Conservation (phyloP, 2,329 filamentous ascomycete species). For the Malbranchea cinnamomea region DNA sequence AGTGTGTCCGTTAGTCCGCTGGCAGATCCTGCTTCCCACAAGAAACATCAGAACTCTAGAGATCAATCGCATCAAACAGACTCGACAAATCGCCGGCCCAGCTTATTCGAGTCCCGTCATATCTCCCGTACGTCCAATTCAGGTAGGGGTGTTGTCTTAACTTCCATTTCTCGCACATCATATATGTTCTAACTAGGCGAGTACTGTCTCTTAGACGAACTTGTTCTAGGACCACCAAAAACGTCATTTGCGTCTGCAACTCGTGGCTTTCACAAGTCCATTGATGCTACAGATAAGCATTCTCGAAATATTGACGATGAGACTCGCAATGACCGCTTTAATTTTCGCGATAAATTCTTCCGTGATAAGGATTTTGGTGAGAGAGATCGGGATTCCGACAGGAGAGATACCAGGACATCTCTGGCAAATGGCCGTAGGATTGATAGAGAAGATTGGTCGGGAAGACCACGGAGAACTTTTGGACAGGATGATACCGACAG, state of each 20-base stretch:
- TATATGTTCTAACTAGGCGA: constrained; percentile 10
- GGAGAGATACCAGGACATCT: constrained; percentile 21
- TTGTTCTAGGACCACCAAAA: constrained; percentile 72
- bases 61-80: constrained; percentile 22
- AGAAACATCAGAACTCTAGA: constrained; percentile 22
- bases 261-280: constrained; percentile 34
- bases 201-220: constrained; percentile 47
- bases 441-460: constrained; percentile 30
- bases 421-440: constrained; percentile 21
- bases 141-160: constrained; percentile 17
- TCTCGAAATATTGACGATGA: constrained; percentile 39
- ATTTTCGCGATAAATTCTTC: constrained; percentile 37
- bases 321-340: constrained; percentile 46
- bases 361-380: constrained; percentile 18
- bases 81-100: constrained; percentile 21
- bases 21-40: constrained; percentile 27
- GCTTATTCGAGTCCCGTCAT: constrained; percentile 29
- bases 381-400: constrained; percentile 18
- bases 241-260: constrained; percentile 69
- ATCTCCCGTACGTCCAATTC: constrained; percentile 34
- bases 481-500: constrained; percentile 28
- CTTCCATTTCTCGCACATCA: neutral
- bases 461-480: constrained; percentile 25
- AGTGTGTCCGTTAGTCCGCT: constrained; percentile 21
- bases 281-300: constrained; percentile 29